phyloP scores from a whole-genome alignment of 306 rosid species.

The Rosa rugosa region DNA sequence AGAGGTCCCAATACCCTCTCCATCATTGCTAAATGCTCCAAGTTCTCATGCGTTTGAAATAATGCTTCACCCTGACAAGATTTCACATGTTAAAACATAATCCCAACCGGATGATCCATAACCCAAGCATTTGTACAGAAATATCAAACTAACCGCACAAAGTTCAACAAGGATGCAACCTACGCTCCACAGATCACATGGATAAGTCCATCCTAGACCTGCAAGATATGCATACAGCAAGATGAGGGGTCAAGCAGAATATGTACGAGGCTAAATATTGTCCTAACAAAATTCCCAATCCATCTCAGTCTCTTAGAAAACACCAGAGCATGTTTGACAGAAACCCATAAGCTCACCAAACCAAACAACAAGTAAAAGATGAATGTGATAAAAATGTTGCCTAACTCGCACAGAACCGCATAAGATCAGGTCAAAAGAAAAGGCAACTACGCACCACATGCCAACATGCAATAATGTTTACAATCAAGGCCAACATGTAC shows the following conservation, averaged over 20 bases:
- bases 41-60: slow-evolving; percentile 91
- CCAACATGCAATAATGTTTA: background rate
- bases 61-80: slow-evolving; percentile 78
- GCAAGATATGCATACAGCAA: slow-evolving; percentile 22
- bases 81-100: slow-evolving; percentile 25
- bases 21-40: slow-evolving; percentile 98
- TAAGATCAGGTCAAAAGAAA: background rate
- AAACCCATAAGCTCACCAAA: background rate
- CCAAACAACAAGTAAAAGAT: background rate
- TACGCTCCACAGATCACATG: slow-evolving; percentile 90
- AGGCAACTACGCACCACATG: background rate
- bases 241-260: background rate
- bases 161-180: slow-evolving; percentile 89
- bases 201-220: slow-evolving; percentile 94
- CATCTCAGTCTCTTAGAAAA: background rate
- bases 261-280: background rate
- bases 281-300: background rate
- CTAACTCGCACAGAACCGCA: background rate
- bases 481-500: background rate
- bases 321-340: background rate
- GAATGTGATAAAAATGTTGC: background rate
- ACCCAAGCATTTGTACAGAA: slow-evolving; percentile 23
- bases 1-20: slow-evolving; percentile 83
- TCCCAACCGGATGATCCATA: slow-evolving; percentile 25
- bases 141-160: slow-evolving; percentile 58